Evolutionary conservation across 768 basidiomycete species (phyloP).

Genomic region (Leccinum imitatum): DNA sequence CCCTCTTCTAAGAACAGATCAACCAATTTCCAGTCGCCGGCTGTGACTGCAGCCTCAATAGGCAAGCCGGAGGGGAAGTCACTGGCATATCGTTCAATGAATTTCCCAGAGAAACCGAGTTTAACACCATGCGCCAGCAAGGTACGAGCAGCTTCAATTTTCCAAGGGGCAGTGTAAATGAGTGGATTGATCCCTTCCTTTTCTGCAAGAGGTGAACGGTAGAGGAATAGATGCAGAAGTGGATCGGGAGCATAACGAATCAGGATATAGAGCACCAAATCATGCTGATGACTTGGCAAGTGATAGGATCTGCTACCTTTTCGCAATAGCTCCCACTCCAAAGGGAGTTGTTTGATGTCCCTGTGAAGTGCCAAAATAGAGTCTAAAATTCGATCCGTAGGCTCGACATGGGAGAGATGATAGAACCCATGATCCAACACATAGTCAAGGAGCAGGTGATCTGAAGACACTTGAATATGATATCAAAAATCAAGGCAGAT

Average conservation of each 20-base stretch:
- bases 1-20: not conserved
- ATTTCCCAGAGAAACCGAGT: not conserved
- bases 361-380: not conserved
- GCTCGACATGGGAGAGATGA: not conserved
- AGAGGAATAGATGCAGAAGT: not conserved
- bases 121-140: not conserved
- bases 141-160: not conserved
- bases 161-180: not conserved
- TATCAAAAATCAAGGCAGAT: not conserved
- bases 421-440: accelerated
- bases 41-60: not conserved
- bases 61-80: not conserved
- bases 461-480: not conserved
- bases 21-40: accelerated
- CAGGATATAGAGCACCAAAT: not conserved
- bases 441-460: not conserved
- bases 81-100: too few species aligned
- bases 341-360: not conserved
- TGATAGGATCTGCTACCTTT: accelerated
- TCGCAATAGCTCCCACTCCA: not conserved
- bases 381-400: not conserved
- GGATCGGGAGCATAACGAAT: not conserved
- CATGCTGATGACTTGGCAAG: not conserved
- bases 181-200: not conserved
- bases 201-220: not conserved